These are phyloP conservation scores for Corynespora cassiicola DNA, from an alignment of 2,329 filamentous ascomycete genomes.

Conservation along the genomic window DNA sequence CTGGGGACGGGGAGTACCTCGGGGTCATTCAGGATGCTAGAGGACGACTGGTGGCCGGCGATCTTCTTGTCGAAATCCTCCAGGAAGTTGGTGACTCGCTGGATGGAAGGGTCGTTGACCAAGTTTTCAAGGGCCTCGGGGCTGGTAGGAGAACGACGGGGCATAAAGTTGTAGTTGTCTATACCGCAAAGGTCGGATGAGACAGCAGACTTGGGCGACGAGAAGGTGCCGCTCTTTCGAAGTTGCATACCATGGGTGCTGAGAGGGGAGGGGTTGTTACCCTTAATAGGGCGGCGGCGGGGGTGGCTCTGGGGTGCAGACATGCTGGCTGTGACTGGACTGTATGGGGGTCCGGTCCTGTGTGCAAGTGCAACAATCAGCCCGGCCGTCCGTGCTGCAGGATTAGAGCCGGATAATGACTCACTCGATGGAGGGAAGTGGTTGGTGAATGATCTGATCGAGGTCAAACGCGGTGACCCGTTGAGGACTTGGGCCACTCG, in stretches of 20 bases:
- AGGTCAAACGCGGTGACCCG: neutral
- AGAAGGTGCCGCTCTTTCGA: constrained; percentile 58
- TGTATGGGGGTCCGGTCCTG: constrained; percentile 15
- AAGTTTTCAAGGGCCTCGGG: constrained; percentile 57
- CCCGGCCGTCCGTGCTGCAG: constrained; percentile 14
- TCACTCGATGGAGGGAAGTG: constrained; percentile 33
- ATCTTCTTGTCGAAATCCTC: constrained; percentile 53
- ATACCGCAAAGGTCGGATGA: constrained; percentile 48
- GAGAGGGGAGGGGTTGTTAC: constrained; percentile 34
- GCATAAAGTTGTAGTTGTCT: constrained; percentile 49
- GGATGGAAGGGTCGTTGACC: constrained; percentile 53
- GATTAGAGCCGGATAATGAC: constrained; percentile 36
- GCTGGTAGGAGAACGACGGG: constrained; percentile 56
- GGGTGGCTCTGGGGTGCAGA: constrained; percentile 49
- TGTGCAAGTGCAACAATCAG: constrained; percentile 30
- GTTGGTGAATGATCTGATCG: neutral
- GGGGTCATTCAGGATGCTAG: constrained; percentile 53
- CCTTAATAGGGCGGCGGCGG: constrained; percentile 54
- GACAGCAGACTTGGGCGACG: constrained; percentile 48
- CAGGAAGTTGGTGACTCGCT: constrained; percentile 52
- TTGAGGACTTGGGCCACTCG: constrained; percentile 3
- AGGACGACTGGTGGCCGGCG: constrained; percentile 40
- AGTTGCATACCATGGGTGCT: constrained; percentile 52
- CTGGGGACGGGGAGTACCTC: constrained; percentile 57
- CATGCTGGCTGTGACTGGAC: constrained; percentile 47